phyloP scores from a whole-genome alignment of 2,329 filamentous ascomycete species.

The Exophiala lecanii-corni region DNA sequence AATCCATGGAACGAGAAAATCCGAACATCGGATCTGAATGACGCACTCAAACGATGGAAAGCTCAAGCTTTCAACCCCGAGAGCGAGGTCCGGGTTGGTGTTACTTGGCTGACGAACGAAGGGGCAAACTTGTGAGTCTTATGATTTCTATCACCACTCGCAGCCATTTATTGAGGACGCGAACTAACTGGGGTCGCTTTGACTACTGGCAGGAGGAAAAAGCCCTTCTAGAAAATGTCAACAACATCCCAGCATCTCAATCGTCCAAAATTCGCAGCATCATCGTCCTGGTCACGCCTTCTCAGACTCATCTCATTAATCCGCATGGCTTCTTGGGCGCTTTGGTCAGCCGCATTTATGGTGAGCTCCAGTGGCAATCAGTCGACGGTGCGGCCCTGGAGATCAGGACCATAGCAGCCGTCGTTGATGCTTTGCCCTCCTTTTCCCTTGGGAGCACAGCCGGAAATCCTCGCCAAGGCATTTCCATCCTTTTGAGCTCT shows the following conservation, averaged over 20 bases:
- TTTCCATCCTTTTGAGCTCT: constrained; percentile 20
- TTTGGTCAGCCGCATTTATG: constrained; percentile 5
- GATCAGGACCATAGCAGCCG: constrained; percentile 15
- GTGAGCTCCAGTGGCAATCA: background rate
- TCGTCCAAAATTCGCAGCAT: constrained; percentile 2
- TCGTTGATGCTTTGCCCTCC: constrained; percentile 23
- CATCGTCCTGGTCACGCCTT: constrained; percentile 16
- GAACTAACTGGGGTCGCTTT: no score
- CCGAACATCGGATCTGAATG: no score
- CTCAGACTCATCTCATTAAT: constrained; percentile 11
- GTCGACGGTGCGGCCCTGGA: background rate
- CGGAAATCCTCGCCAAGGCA: constrained; percentile 2
- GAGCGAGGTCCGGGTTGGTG: no score
- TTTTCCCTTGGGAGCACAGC: background rate
- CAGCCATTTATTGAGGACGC: no score
- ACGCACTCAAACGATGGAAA: no score
- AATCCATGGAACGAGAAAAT: no score
- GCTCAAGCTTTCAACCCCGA: no score
- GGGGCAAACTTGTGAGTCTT: no score
- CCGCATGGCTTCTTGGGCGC: constrained; percentile 5
- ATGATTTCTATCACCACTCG: no score
- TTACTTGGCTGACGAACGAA: no score
- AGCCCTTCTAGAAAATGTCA: no score
- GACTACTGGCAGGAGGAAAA: no score
- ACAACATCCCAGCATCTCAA: background rate